Evolutionary conservation across 352 stramenopile species (phyloP).

Genomic region (Pythium periplocum): DNA sequence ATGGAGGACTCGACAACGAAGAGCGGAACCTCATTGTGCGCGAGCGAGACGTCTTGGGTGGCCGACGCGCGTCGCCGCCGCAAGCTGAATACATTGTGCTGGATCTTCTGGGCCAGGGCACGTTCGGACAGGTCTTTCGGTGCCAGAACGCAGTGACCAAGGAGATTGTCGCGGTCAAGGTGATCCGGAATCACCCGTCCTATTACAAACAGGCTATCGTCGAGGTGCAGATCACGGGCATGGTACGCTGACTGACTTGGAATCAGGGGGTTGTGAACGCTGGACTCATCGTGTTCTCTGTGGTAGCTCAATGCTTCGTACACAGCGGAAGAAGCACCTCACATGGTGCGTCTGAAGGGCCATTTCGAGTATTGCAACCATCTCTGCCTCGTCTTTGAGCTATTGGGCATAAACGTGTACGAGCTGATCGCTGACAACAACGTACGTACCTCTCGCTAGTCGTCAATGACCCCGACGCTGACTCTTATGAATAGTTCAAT

Average conservation of each 20-base stretch:
- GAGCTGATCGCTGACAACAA: constrained; percentile 92
- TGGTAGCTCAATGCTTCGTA: constrained; percentile 27
- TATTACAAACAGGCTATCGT: constrained; percentile 89
- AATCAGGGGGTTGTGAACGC: background rate
- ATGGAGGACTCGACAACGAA: constrained; percentile 39
- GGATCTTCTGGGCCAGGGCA: constrained; percentile 90
- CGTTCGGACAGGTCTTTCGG: constrained; percentile 56
- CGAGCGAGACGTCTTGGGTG: constrained; percentile 31
- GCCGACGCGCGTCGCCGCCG: constrained; percentile 9
- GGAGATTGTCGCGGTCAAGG: constrained; percentile 91
- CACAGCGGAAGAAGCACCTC: constrained; percentile 24
- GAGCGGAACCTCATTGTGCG: constrained; percentile 48
- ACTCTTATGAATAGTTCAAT: constrained; percentile 36
- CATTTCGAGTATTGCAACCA: constrained; percentile 91
- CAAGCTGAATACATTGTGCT: constrained; percentile 82
- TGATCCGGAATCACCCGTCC: constrained; percentile 96
- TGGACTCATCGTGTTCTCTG: too few species aligned
- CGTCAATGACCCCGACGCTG: background rate
- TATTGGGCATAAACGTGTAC: constrained; percentile 93
- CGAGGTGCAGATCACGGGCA: constrained; percentile 90
- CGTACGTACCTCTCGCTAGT: constrained; percentile 11
- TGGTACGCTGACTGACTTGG: constrained; percentile 35
- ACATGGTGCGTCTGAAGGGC: constrained; percentile 86
- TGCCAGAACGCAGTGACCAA: constrained; percentile 45
- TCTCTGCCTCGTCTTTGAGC: constrained; percentile 94